A percentile compares a stretch with the other conserved stretches of the same genome.
Evolutionary conservation across 2,329 filamentous ascomycete genomes (phyloP).

Genomic region (Colletotrichum sp.): DNA sequence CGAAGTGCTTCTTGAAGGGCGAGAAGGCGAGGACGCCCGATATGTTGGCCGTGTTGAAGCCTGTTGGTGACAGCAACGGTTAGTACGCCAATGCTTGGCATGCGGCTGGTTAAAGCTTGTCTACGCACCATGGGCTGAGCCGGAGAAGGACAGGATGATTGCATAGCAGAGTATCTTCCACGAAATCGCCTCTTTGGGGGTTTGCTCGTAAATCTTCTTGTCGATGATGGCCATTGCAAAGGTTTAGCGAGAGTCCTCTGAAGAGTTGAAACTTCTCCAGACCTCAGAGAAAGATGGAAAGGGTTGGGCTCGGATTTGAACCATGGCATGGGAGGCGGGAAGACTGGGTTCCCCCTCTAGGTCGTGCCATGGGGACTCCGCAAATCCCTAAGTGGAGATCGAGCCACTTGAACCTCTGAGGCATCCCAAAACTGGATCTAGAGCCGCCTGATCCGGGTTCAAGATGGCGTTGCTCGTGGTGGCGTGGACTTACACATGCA

Average conservation of each 20-base stretch:
- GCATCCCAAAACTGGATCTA: not conserved
- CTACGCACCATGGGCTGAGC: not conserved
- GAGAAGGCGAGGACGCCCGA: not conserved
- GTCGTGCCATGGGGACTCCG: not conserved
- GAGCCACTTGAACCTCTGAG: not conserved
- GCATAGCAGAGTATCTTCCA: not conserved
- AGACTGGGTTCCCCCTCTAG: not conserved
- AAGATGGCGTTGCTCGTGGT: not conserved
- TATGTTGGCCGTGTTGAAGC: not conserved
- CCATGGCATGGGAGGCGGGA: not conserved
- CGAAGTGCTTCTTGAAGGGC: not conserved
- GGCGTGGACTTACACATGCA: not conserved
- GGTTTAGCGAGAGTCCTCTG: fast-evolving
- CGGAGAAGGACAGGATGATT: not conserved
- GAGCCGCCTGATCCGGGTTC: not conserved
- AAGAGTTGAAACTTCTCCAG: not conserved
- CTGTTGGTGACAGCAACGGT: not conserved
- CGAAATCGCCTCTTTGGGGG: not conserved
- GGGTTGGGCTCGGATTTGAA: not conserved
- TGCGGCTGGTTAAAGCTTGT: not conserved
- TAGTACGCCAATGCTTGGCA: not conserved
- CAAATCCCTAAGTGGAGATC: not conserved
- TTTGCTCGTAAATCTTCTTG: not conserved
- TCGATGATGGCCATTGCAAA: not conserved
- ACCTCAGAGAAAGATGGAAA: not conserved